Conservation (phyloP, 106 monocot genomes). For the Vanilla planifolia region DNA sequence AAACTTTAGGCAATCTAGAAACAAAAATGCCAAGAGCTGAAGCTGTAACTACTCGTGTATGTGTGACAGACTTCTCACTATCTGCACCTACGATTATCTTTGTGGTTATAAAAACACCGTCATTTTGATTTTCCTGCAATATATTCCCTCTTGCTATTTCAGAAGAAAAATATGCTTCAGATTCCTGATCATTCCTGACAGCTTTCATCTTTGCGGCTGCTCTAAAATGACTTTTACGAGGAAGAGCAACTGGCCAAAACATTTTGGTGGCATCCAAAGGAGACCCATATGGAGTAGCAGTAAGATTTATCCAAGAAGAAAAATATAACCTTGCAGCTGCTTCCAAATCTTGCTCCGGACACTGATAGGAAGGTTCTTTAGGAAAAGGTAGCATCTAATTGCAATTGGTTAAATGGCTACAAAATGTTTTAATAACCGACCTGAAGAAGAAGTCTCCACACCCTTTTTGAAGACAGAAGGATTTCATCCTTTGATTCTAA, state of each 20-base stretch:
- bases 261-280: constrained; percentile 73
- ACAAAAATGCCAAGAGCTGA: constrained; percentile 78
- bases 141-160: constrained; percentile 31
- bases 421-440: constrained; percentile 24
- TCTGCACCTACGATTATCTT: constrained; percentile 80
- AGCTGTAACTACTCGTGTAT: constrained; percentile 65
- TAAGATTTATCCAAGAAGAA: constrained; percentile 73
- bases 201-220: constrained; percentile 93
- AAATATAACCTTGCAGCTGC: constrained; percentile 60
- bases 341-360: constrained; percentile 70
- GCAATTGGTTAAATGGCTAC: background rate
- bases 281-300: constrained; percentile 79
- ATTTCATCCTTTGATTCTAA: constrained; percentile 87
- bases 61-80: constrained; percentile 77
- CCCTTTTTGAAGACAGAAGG: constrained; percentile 77
- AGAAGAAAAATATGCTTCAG: constrained; percentile 16
- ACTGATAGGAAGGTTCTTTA: constrained; percentile 38
- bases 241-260: constrained; percentile 83
- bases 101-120: constrained; percentile 21
- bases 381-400: constrained; percentile 5
- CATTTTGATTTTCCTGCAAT: constrained; percentile 40
- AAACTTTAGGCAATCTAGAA: constrained; percentile 53
- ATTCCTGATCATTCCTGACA: constrained; percentile 58
- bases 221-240: constrained; percentile 80
- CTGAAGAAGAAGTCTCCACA: constrained; percentile 88